These are phyloP conservation scores for Amaranthus tricolor DNA, from an alignment of 179 eudicot species.

Conservation along the genomic window DNA sequence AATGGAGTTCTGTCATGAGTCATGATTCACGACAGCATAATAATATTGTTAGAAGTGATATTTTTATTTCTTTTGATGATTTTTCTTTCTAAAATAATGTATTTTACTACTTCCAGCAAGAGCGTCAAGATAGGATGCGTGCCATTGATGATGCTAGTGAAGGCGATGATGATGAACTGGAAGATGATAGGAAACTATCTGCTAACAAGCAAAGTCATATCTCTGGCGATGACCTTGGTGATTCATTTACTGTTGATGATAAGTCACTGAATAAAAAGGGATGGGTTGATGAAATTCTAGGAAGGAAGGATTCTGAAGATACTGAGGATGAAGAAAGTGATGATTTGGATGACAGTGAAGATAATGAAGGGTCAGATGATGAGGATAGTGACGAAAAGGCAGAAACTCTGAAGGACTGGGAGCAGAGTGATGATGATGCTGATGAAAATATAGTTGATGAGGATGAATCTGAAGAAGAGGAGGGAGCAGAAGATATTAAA, in stretches of 20 bases:
- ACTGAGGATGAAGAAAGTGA: conserved; percentile 47
- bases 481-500: conserved; percentile 29
- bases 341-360: conserved; percentile 51
- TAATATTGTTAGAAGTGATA: background rate
- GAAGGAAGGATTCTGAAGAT: conserved; percentile 38
- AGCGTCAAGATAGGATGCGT: conserved; percentile 83
- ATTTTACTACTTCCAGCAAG: conserved; percentile 50
- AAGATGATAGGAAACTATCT: conserved; percentile 38
- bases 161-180: conserved; percentile 56
- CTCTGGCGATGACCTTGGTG: conserved; percentile 99
- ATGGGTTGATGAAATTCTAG: conserved; percentile 68
- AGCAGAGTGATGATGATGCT: conserved; percentile 77
- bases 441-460: conserved; percentile 35
- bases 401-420: conserved; percentile 83
- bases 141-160: conserved; percentile 69
- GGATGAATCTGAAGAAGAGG: conserved; percentile 40
- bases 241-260: conserved; percentile 72
- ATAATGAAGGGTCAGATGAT: conserved; percentile 46
- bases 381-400: conserved; percentile 37
- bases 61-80: background rate
- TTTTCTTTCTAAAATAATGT: conserved; percentile 13
- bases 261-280: conserved; percentile 43
- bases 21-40: background rate
- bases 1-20: background rate
- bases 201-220: conserved; percentile 46